Evolutionary conservation across 2,329 filamentous ascomycete species (phyloP).

Genomic region (Periconia digitata): DNA sequence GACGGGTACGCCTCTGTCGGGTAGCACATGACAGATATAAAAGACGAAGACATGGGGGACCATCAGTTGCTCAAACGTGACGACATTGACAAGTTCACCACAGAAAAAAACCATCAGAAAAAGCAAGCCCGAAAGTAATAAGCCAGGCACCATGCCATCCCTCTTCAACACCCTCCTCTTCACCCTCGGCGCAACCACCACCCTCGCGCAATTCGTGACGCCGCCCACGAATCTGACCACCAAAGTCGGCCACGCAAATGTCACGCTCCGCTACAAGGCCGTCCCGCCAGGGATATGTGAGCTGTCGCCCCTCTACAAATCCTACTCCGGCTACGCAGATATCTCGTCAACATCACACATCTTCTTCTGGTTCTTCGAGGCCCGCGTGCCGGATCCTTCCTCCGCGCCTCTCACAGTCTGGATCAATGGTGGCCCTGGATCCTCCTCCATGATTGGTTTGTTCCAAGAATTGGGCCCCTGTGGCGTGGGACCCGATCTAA

Average conservation of each 20-base stretch:
- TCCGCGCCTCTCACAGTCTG: constrained; percentile 62
- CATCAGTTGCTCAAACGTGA: too few relatives aligned
- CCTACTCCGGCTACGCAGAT: constrained; percentile 59
- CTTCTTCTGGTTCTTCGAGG: constrained; percentile 61
- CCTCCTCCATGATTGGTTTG: constrained; percentile 59
- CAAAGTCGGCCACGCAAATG: constrained; percentile 48
- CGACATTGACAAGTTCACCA: too few relatives aligned
- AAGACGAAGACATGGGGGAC: too few relatives aligned
- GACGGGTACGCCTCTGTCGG: too few relatives aligned
- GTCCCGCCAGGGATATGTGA: constrained; percentile 59
- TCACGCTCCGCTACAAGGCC: constrained; percentile 61
- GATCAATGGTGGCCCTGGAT: constrained; percentile 60
- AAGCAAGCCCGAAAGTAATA: too few relatives aligned
- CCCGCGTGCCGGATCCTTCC: constrained; percentile 52
- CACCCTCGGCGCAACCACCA: constrained; percentile 18
- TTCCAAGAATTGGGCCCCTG: constrained; percentile 58
- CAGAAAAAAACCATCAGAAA: too few relatives aligned
- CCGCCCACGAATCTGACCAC: constrained; percentile 48
- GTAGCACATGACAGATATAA: too few relatives aligned
- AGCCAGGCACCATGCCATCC: too few relatives aligned
- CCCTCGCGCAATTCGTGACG: constrained; percentile 47
- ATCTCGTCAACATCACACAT: constrained; percentile 55
- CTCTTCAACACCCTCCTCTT: neutral
- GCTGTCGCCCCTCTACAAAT: constrained; percentile 59
- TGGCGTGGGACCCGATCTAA: constrained; percentile 47